Conservation (phyloP, 805 yeast genomes). For the Peterozyma toletana region DNA sequence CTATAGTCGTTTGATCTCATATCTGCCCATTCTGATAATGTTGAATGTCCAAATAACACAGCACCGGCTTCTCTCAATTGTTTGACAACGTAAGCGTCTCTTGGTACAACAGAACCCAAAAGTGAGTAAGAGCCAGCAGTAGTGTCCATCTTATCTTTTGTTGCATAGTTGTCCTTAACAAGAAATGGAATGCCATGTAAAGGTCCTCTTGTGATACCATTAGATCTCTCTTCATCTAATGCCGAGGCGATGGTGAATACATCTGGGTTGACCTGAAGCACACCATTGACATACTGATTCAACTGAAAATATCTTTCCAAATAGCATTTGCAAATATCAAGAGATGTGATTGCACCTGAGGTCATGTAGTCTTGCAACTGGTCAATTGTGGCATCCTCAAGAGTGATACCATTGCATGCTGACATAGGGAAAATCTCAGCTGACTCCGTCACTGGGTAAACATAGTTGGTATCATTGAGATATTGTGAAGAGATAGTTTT, state of each 20-base stretch:
- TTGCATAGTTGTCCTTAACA: conserved; percentile 21
- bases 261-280: conserved; percentile 20
- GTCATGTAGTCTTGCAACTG: conserved; percentile 18
- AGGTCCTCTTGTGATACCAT: conserved; percentile 17
- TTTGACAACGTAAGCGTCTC: conserved; percentile 20
- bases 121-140: conserved; percentile 18
- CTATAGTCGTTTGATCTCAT: conserved; percentile 19
- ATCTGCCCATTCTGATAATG: conserved; percentile 23
- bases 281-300: conserved; percentile 15
- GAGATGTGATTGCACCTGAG: conserved; percentile 14
- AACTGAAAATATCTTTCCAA: conserved; percentile 17
- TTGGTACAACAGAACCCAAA: conserved; percentile 19
- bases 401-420: conserved; percentile 17
- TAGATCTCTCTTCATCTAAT: conserved; percentile 18
- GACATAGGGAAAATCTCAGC: conserved; percentile 12
- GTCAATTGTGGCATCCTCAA: conserved; percentile 22
- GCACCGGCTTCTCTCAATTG: conserved; percentile 22
- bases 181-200: conserved; percentile 22
- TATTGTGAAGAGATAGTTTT: no score
- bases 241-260: conserved; percentile 15
- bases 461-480: no score
- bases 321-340: conserved; percentile 17
- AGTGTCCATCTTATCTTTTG: conserved; percentile 20
- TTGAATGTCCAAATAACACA: conserved; percentile 19
- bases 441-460: no score